Evolutionary conservation across 2,329 filamentous ascomycete species (phyloP), one percentile per base, ranked within the genome.

Genomic region (Exophiala lecanii-corni): DNA sequence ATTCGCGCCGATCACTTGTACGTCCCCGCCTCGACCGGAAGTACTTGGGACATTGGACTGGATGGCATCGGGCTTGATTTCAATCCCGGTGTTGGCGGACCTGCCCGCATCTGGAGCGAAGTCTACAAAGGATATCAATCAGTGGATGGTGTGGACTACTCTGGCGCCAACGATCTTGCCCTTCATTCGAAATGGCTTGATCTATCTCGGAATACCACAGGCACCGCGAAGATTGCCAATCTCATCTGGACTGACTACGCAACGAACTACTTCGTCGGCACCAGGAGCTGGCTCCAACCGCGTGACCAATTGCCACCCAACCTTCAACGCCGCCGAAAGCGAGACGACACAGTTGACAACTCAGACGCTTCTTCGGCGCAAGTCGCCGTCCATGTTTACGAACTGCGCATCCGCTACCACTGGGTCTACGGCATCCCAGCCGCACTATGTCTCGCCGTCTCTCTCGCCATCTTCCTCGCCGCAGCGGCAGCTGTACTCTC

Each of bases 241-340:
- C 55, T 71, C 1, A 60, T 73, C 6, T 72, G 65, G 63, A 72
- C 69, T 0, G 69, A 74, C 43, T 40, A 67, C 4, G 59, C 62
- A 1, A 62, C 70, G 1, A 69, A 66, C 15, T 55, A 64, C 1
- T 62, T 72, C 0, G 58, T 70, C 0, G 69, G 70, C 4, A 71
- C 66, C 1, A 50, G 39, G 34, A 41, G 37, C 30, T 41, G 43
- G 43, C 36, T 44, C 13, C 39, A 26, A 6, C 17, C 43, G 23
- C n/a, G 26, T 16, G 23, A 33, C 31, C 16, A 18, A n/a, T 26
- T 31, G 30, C 26, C 37, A 5, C 39, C 17, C 6, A 39, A 25
- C 10, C 16, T 30, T 5, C 17, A 7, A 43, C 42, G 43, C 20
- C 38, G 43, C 6, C 34, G 33, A 23, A 13, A 9, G 3, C 15